Percentiles rank a stretch among this genome's conserved stretches.
These are phyloP conservation scores for Hirsutella minnesotensis DNA, from an alignment of 2,329 filamentous ascomycete genomes.

Conservation along the genomic window DNA sequence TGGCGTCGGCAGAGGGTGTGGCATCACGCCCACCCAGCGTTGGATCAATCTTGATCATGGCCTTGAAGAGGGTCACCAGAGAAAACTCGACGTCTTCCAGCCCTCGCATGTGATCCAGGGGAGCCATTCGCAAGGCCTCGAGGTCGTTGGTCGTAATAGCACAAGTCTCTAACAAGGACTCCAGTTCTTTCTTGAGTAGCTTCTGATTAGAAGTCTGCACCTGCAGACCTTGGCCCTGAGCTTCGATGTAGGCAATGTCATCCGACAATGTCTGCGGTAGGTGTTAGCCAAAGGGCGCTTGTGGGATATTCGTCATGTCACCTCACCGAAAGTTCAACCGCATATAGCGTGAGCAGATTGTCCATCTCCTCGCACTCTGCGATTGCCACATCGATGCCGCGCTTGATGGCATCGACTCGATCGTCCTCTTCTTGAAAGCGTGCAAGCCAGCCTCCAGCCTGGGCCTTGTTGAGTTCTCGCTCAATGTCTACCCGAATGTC, in stretches of 20 bases:
- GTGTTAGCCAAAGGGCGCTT: background rate
- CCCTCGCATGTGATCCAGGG: constrained; percentile 58
- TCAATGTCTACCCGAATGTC: constrained; percentile 74
- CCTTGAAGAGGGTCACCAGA: constrained; percentile 75
- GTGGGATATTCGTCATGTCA: background rate
- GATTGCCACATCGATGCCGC: constrained; percentile 79
- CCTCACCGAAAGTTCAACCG: constrained; percentile 80
- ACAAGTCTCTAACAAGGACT: constrained; percentile 80
- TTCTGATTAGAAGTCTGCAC: constrained; percentile 97
- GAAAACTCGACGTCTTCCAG: constrained; percentile 68
- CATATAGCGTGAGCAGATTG: constrained; percentile 85
- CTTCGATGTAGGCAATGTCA: constrained; percentile 94
- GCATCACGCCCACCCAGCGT: constrained; percentile 47
- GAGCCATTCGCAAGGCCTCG: constrained; percentile 58
- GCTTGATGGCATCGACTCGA: constrained; percentile 74
- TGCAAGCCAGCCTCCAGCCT: constrained; percentile 85
- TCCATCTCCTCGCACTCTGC: constrained; percentile 93
- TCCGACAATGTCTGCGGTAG: constrained; percentile 68
- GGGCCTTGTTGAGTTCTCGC: constrained; percentile 77
- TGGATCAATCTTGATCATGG: constrained; percentile 88
- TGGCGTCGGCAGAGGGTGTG: constrained; percentile 35
- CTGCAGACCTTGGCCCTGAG: constrained; percentile 90
- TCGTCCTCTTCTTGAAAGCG: constrained; percentile 81
- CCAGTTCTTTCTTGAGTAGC: constrained; percentile 77
- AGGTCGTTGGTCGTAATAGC: constrained; percentile 71